These are phyloP conservation scores for Suillus ampliporus DNA, from an alignment of 768 basidiomycete genomes.

Conservation along the genomic window DNA sequence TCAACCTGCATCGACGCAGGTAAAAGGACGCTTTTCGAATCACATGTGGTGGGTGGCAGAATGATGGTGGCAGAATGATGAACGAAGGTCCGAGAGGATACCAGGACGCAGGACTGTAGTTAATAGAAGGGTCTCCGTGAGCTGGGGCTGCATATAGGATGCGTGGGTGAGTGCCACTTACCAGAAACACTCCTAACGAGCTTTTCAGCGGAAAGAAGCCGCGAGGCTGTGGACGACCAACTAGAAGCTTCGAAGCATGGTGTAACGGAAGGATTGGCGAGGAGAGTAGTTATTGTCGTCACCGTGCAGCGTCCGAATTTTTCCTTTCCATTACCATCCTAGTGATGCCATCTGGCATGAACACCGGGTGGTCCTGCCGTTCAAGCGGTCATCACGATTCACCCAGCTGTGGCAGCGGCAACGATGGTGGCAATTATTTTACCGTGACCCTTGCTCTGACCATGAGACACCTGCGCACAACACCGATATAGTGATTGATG, in stretches of 20 bases:
- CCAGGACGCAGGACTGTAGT: not conserved
- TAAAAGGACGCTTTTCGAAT: not conserved
- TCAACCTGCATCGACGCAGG: not conserved
- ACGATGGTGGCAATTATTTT: not conserved
- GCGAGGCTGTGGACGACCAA: not conserved
- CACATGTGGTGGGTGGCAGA: not conserved
- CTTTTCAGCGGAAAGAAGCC: not conserved
- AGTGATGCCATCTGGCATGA: not conserved
- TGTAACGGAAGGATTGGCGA: not conserved
- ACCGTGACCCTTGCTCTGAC: not conserved
- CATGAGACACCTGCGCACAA: conserved; percentile 1
- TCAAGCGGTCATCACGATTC: not conserved
- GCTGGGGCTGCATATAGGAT: not conserved
- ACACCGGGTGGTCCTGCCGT: not conserved
- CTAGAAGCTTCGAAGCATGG: not conserved
- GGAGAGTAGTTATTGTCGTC: not conserved
- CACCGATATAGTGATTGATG: conserved; percentile 5
- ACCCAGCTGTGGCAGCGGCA: not conserved
- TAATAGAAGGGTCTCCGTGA: not conserved
- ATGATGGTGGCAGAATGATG: not conserved
- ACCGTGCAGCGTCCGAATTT: not conserved
- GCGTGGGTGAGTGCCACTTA: not conserved
- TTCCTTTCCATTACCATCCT: not conserved
- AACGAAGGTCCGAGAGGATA: not conserved
- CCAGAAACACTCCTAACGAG: not conserved